Evolutionary conservation across 441 rosid genomes (phyloP), one percentile per base, ranked within the genome.

Genomic region (Pelargonium australe): DNA sequence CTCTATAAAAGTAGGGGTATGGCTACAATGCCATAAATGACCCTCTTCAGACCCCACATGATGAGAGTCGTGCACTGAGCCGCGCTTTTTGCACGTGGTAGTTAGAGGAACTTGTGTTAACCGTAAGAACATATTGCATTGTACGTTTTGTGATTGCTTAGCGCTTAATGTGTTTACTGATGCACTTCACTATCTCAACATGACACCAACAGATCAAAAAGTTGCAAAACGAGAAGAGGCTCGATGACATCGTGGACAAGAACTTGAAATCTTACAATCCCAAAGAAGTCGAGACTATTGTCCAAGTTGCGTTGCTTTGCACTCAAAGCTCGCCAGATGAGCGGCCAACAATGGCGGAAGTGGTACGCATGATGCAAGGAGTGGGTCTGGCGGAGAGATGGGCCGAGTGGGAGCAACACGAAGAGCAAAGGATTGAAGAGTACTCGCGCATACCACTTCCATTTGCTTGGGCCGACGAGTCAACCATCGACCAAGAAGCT

Each of bases 251-350:
- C 14, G 96, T 89, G 64, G 97, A 94, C 67, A 65, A 78, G 61
- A 87, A 84, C 77, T 76, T 91, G 82, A 71, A 70, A 65, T 74
- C 65, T 6, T 89, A 83, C 34, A 88, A 86, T 13, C 70, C 71
- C 0, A 68, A 84, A 66, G 96, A 91, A 85, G 99, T 91, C 0
- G 89, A 85, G 85, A 90, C 80, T 0, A 80, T 89, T 0, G 74
- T 91, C 7, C 89, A 83, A 69, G 99, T 91, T 65, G 97, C 97
- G 14, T 67, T 95, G 79, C 87, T 95, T 0, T 90, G 97, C 78
- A 81, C 93, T 1, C 96, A 92, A 68, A 82, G 89, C 79, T 75
- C 82, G 13, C 96, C 91, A 0, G 95, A 95, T 72, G 89, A 79
- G 71, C 87, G 97, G 0, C 97, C 97, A 13, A 77, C 77, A 14